Evolutionary conservation across 2,329 filamentous ascomycete species (phyloP).

Genomic region (Claviceps citrina): DNA sequence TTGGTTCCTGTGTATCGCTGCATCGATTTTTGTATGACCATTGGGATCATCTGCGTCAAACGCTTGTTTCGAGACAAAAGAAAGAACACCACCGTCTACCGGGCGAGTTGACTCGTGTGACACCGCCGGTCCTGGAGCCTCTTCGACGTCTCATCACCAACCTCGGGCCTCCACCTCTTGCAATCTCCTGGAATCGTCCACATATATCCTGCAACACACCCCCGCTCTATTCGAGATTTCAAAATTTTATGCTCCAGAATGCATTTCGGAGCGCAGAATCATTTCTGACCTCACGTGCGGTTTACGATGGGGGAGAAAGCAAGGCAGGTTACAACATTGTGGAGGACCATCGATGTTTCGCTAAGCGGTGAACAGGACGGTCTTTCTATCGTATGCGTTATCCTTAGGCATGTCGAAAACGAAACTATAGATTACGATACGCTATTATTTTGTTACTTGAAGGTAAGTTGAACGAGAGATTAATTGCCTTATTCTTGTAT

Average conservation of each 20-base stretch:
- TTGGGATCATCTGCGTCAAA: constrained; percentile 54
- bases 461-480: constrained; percentile 25
- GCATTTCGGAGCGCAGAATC: constrained; percentile 51
- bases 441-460: constrained; percentile 51
- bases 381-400: constrained; percentile 52
- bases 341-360: background rate
- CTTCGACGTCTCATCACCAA: constrained; percentile 48
- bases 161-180: constrained; percentile 50
- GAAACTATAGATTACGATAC: constrained; percentile 52
- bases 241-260: constrained; percentile 58
- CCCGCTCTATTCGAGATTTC: constrained; percentile 50
- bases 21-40: constrained; percentile 57
- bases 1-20: constrained; percentile 54
- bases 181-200: constrained; percentile 54
- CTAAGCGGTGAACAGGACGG: constrained; percentile 36
- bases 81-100: constrained; percentile 41
- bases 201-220: constrained; percentile 48
- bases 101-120: constrained; percentile 33
- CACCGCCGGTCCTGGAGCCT: constrained; percentile 43
- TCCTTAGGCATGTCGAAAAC: constrained; percentile 50
- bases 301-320: constrained; percentile 57
- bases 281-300: constrained; percentile 46
- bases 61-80: constrained; percentile 43
- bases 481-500: background rate
- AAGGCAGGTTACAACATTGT: constrained; percentile 28